These are phyloP conservation scores for Carex littledalei DNA, from an alignment of 176 grass and related monocot species.

Conservation along the genomic window DNA sequence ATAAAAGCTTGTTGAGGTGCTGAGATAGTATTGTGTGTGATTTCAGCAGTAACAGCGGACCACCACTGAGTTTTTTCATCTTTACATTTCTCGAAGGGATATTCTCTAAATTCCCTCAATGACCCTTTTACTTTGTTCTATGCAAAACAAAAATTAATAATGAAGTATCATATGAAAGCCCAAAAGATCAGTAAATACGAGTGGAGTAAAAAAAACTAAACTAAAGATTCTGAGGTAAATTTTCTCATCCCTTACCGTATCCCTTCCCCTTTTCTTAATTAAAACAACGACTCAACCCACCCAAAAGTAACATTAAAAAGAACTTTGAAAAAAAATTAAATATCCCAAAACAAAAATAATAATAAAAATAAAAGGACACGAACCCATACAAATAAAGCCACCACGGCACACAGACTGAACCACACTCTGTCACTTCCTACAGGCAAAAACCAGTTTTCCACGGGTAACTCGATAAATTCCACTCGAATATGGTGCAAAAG, in stretches of 20 bases:
- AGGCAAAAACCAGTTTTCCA: background rate
- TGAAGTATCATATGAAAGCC: too few species aligned
- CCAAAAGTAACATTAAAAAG: background rate
- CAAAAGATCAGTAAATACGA: too few species aligned
- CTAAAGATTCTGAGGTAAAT: background rate
- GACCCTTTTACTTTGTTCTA: background rate
- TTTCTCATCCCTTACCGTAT: background rate
- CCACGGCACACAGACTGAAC: background rate
- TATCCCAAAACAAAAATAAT: background rate
- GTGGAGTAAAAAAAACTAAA: background rate
- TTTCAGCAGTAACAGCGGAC: background rate
- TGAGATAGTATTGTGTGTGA: background rate
- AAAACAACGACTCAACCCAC: background rate
- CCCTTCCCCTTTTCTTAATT: background rate
- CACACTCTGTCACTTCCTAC: background rate
- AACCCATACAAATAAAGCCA: background rate
- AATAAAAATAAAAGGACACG: background rate
- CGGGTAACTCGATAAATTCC: background rate
- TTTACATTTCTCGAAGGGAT: too few species aligned
- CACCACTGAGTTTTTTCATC: background rate
- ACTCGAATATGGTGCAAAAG: background rate
- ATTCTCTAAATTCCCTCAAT: too few species aligned
- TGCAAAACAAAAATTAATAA: background rate
- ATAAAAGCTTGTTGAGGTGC: background rate
- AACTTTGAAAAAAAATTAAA: background rate